Evolutionary conservation across 163 green algal genomes (phyloP), one percentile per base, ranked within the genome.

Genomic region (Scenedesmus sp.): DNA sequence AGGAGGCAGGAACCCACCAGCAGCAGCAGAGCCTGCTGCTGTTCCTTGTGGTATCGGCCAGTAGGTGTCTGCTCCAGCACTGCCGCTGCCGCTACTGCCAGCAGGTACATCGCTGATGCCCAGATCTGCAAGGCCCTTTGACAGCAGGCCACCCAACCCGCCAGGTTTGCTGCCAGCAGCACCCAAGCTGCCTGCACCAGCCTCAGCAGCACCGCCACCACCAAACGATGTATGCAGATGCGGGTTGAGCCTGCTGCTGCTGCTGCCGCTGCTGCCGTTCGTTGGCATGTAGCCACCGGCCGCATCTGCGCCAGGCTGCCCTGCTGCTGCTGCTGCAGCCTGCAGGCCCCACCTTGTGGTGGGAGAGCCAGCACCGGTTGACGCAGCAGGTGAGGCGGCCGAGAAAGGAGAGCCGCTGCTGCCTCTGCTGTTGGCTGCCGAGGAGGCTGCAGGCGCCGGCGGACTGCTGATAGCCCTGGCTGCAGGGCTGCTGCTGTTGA

Each of bases 391-490:
- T 26, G 83, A 88, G 23, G 23, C 83, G 56, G 23, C 82, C 57
- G 57, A 74, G 66, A 59, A 52, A 26, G 52, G 64, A 3, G 23
- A 82, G 34, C 46, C 26, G 16, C 79, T 86, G 79, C 79, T 66
- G 54, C 79, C 18, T 15, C 79, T 86, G 79, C 79, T 86, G 79
- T 67, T 46, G 15, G 34, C 52, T 56, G 52, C 52, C 54, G 52
- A 66, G 2, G 79, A 13, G 54, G 79, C 54, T 52, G 79, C 79
- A 15, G 26, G 79, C 15, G 23, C 56, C 56, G n/a, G 23, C 76
- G 83, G 83, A 26, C 56, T 56, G 83, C 83, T 88, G 59, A 64
- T 15, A 57, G 79, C 62, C 62, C 88, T 92, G 60, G 57, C 60
- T 88, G 62, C 88, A 82, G 59, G 77, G 67, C 79, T 87, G 15